These are phyloP conservation scores for Nepenthes mirabilis DNA, from an alignment of 148 eudicot species.

Conservation along the genomic window DNA sequence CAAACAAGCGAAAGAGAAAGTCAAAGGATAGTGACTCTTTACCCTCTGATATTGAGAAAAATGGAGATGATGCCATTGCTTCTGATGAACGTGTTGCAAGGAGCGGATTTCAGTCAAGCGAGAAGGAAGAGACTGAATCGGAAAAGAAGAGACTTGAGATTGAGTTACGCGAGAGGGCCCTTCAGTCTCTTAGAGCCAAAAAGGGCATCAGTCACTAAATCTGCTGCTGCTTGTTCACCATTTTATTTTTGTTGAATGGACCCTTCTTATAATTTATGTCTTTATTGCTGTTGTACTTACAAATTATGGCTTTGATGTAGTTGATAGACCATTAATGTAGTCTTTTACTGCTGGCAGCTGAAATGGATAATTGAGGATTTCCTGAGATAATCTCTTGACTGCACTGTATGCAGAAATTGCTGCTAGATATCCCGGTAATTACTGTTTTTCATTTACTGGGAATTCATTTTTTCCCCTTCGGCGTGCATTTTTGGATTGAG, in stretches of 20 bases:
- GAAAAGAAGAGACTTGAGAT: slow-evolving; percentile 83
- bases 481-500: slow-evolving; percentile 10
- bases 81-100: slow-evolving; percentile 28
- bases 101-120: slow-evolving; percentile 22
- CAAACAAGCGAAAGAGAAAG: slow-evolving; percentile 55
- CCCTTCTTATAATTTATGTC: slow-evolving; percentile 11
- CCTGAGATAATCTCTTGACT: slow-evolving; percentile 75
- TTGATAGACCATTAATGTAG: slow-evolving; percentile 54
- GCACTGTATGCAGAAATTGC: slow-evolving; percentile 68
- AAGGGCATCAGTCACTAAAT: slow-evolving; percentile 61
- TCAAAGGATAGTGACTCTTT: slow-evolving; percentile 31
- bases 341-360: slow-evolving; percentile 95
- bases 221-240: slow-evolving; percentile 16
- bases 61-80: slow-evolving; percentile 28
- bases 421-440: slow-evolving; percentile 76
- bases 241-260: slow-evolving; percentile 15
- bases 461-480: slow-evolving; percentile 18
- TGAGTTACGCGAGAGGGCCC: slow-evolving; percentile 86
- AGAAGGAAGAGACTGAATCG: slow-evolving; percentile 41
- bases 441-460: slow-evolving; percentile 45
- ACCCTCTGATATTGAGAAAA: slow-evolving; percentile 39
- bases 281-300: slow-evolving; percentile 28
- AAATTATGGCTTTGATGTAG: slow-evolving; percentile 14
- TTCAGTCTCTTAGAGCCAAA: slow-evolving; percentile 83
- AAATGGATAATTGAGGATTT: slow-evolving; percentile 76